Evolutionary conservation across 805 yeast species (phyloP), one percentile per base, ranked within the genome.

Genomic region (Ogataea zsoltii): DNA sequence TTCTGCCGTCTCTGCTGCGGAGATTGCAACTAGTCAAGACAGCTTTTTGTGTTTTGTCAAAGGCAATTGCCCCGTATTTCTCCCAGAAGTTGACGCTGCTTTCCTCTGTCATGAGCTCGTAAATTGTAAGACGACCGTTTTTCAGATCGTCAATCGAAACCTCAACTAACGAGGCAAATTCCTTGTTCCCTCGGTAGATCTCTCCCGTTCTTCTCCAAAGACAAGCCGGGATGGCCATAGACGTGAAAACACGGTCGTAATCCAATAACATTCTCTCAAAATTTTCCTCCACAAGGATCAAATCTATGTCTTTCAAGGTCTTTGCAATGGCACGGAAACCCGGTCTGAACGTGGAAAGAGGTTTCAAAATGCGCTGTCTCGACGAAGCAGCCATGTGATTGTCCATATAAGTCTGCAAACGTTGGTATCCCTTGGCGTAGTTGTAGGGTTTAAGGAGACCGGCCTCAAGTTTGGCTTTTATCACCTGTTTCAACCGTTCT

Each of bases 1-100:
- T 81, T 44, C 86, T 72, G 0, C 96, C 96, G 57, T 88, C 96
- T 54, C 81, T 80, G 1, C 95, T 83, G 56, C 95, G 72, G 49
- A 92, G 71, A 55, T 85, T 88, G 68, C 98, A 92, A 63, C 96
- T 85, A 0, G 97, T 91, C 55, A 92, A 68, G 3, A 92, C 96
- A 0, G 97, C 97, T 61, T 92, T 92, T 58, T 91, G 97, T 1
- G 94, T 92, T 55, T 91, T 86, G 59, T 92, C 97, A 67, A 92
- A 91, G 4, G 98, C 97, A 59, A 91, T 88, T 3, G 96, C 90
- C 2, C 97, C 97, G 60, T 91, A 92, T 62, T 91, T 91, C 60
- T 92, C 98, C 98, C 98, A 92, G 62, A 89, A 92, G 57, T 89
- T 91, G 15, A 92, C 97, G 21, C 97, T 95, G 59, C 96, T 86